These are phyloP conservation scores for Pythium diclinum DNA, from an alignment of 352 stramenopile genomes.

Conservation along the genomic window DNA sequence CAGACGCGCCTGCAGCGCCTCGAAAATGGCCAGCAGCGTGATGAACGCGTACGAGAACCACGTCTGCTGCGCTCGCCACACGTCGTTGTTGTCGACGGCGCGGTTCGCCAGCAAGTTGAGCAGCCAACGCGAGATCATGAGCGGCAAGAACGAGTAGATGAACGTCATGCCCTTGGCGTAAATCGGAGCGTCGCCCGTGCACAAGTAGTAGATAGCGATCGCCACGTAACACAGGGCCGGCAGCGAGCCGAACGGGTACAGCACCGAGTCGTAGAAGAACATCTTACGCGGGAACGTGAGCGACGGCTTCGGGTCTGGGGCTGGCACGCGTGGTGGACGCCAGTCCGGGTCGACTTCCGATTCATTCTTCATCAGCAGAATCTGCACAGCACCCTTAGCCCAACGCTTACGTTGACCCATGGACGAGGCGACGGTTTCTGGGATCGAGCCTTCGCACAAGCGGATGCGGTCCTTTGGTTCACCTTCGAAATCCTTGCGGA, in stretches of 20 bases:
- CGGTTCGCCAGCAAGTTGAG: slow-evolving; percentile 84
- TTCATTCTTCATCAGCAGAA: slow-evolving; percentile 88
- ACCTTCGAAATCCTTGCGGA: slow-evolving; percentile 89
- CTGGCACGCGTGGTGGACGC: slow-evolving; percentile 76
- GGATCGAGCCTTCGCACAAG: slow-evolving; percentile 77
- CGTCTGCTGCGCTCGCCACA: slow-evolving; percentile 87
- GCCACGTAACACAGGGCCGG: slow-evolving; percentile 81
- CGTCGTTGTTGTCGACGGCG: slow-evolving; percentile 87
- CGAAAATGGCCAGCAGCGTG: slow-evolving; percentile 81
- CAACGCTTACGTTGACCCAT: slow-evolving; percentile 88
- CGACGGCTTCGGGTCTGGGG: slow-evolving; percentile 77
- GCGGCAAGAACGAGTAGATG: slow-evolving; percentile 85
- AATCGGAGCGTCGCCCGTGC: slow-evolving; percentile 80
- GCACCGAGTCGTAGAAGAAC: slow-evolving; percentile 89
- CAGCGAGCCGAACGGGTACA: slow-evolving; percentile 88
- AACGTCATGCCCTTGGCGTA: slow-evolving; percentile 79
- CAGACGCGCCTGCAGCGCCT: slow-evolving; percentile 71
- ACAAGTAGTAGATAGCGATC: slow-evolving; percentile 86
- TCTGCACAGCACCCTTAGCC: slow-evolving; percentile 87
- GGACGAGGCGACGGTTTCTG: slow-evolving; percentile 79
- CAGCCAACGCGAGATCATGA: slow-evolving; percentile 78
- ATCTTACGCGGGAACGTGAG: slow-evolving; percentile 84
- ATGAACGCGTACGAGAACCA: slow-evolving; percentile 91
- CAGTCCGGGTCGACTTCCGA: slow-evolving; percentile 87
- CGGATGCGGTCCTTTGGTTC: slow-evolving; percentile 84